These are phyloP conservation scores for Talinum fruticosum DNA, from an alignment of 148 eudicot genomes.

Conservation along the genomic window DNA sequence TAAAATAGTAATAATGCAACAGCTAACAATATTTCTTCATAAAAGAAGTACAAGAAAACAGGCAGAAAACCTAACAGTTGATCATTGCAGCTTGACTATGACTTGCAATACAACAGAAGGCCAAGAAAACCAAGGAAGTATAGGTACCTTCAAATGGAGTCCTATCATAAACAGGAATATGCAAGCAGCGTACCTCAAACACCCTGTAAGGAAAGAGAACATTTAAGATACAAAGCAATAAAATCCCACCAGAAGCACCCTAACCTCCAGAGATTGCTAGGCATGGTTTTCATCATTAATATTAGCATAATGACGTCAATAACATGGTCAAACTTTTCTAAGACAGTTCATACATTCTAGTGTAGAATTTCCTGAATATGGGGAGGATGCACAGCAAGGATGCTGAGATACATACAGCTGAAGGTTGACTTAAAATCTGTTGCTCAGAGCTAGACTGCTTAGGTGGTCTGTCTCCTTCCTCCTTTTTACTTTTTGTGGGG, in stretches of 20 bases:
- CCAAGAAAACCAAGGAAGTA: slow-evolving; percentile 14
- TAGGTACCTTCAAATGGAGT: slow-evolving; percentile 80
- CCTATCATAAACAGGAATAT: slow-evolving; percentile 80
- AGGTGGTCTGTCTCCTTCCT: neutral
- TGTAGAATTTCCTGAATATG: neutral
- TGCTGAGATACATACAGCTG: neutral
- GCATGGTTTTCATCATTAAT: slow-evolving; percentile 9
- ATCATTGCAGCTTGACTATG: neutral
- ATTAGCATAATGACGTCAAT: neutral
- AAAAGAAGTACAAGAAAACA: neutral
- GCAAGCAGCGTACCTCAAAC: slow-evolving; percentile 86
- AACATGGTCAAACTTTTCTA: neutral
- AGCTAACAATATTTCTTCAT: no score
- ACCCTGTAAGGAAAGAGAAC: slow-evolving; percentile 52
- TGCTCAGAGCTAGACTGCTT: neutral
- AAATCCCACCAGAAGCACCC: neutral
- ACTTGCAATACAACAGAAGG: neutral
- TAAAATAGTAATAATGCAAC: no score
- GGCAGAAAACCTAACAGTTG: neutral
- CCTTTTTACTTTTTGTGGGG: neutral
- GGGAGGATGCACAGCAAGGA: neutral
- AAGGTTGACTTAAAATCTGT: neutral
- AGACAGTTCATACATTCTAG: neutral
- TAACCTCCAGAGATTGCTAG: neutral
- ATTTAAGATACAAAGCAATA: neutral